Evolutionary conservation across 768 basidiomycete species (phyloP).

Genomic region (Sarcodon sp.): DNA sequence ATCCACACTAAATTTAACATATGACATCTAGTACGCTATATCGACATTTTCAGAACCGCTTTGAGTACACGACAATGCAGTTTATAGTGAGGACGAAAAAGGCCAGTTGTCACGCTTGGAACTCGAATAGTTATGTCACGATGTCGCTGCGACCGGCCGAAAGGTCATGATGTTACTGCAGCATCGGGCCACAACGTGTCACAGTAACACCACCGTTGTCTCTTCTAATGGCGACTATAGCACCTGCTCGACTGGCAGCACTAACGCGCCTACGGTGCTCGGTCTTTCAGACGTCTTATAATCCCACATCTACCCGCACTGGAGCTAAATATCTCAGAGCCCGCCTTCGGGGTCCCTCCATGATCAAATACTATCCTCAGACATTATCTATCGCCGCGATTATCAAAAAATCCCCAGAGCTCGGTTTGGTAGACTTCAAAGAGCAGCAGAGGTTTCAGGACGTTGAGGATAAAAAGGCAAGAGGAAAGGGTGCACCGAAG

Average conservation of each 20-base stretch:
- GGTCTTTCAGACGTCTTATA: slow-evolving; percentile 83
- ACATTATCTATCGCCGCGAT: slow-evolving; percentile 42
- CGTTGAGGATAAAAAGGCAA: slow-evolving; percentile 49
- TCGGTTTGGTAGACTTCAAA: slow-evolving; percentile 42
- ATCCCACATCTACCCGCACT: slow-evolving; percentile 68
- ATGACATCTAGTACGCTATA: too few species aligned
- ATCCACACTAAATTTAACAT: too few species aligned
- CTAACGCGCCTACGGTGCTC: slow-evolving; percentile 51
- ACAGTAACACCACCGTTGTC: too few species aligned
- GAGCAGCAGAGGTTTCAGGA: slow-evolving; percentile 62
- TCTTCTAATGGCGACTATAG: slow-evolving; percentile 22
- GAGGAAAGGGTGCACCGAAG: slow-evolving; percentile 77
- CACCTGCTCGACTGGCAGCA: slow-evolving; percentile 40
- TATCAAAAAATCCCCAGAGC: slow-evolving; percentile 31
- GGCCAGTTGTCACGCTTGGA: too few species aligned
- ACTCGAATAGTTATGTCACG: too few species aligned
- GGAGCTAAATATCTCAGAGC: slow-evolving; percentile 87
- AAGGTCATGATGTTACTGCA: too few species aligned
- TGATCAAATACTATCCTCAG: slow-evolving; percentile 73
- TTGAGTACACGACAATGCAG: too few species aligned
- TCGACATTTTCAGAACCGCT: too few species aligned
- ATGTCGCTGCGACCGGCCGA: too few species aligned
- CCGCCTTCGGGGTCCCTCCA: slow-evolving; percentile 73
- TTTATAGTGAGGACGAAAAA: too few species aligned
- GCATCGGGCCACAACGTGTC: too few species aligned